Conservation (phyloP, 768 basidiomycete genomes). For the Arthromyces matolae region DNA sequence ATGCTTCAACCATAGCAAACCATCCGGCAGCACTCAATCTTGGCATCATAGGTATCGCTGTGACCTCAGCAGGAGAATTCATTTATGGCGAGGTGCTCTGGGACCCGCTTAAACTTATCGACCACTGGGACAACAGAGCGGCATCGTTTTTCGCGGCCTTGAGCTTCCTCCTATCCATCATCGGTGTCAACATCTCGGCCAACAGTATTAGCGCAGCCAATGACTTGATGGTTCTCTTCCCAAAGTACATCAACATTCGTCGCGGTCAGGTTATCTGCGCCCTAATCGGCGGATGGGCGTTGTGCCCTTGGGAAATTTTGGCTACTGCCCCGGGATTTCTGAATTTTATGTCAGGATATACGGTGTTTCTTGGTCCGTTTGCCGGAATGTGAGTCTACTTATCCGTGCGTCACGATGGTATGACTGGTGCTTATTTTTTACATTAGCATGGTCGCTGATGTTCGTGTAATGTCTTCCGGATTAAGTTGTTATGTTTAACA, state of each 20-base stretch:
- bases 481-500: neutral
- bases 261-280: slow-evolving; percentile 80
- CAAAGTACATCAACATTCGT: slow-evolving; percentile 75
- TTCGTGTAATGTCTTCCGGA: slow-evolving; percentile 20
- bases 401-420: neutral
- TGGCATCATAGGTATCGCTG: slow-evolving; percentile 53
- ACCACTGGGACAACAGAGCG: slow-evolving; percentile 81
- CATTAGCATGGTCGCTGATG: slow-evolving; percentile 44
- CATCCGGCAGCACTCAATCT: neutral
- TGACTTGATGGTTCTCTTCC: slow-evolving; percentile 78
- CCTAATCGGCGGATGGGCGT: slow-evolving; percentile 76
- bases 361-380: slow-evolving; percentile 84
- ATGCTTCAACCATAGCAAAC: neutral
- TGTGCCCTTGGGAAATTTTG: slow-evolving; percentile 88
- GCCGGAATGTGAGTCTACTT: slow-evolving; percentile 58
- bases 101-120: slow-evolving; percentile 76
- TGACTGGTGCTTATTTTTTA: neutral
- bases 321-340: slow-evolving; percentile 64
- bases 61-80: slow-evolving; percentile 69
- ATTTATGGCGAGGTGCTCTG: slow-evolving; percentile 66
- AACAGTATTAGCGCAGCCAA: slow-evolving; percentile 74
- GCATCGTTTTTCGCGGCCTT: slow-evolving; percentile 82
- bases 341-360: slow-evolving; percentile 78
- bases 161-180: slow-evolving; percentile 67
- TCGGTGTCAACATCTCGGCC: slow-evolving; percentile 74